Evolutionary conservation across 2,329 filamentous ascomycete species (phyloP), one percentile per base, ranked within the genome.

Genomic region (Claviceps capensis): DNA sequence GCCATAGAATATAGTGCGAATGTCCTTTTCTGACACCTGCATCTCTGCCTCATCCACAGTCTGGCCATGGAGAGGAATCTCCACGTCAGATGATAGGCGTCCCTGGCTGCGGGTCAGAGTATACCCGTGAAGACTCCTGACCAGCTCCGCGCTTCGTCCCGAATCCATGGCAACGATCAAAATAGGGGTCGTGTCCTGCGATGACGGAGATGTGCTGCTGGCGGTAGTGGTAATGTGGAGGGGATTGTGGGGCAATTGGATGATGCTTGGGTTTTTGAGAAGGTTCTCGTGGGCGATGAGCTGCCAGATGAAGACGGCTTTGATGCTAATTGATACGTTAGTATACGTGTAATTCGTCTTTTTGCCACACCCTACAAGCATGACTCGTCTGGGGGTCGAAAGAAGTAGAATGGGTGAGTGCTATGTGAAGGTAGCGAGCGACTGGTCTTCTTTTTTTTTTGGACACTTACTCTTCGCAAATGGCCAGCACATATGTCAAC

Each of bases 251-350:
- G 74, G 70, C 4, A 88, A 65, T 41, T 71, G 65, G 50, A 88
- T 68, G 54, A 66, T 57, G 49, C 64, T 57, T 61, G 49, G 74
- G 55, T 76, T 69, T 8, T 69, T 64, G 42, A 88, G 69, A 14
- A 62, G 66, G 54, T 75, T 75, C 48, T 76, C 64, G 1, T 63
- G 55, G 7, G 58, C 62, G 5, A 58, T 62, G 40, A 85, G 70
- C n/a, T 68, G 67, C 69, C 84, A 86, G 52, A 77, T 69, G 65
- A 91, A 82, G 8, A 94, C 68, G 42, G 76, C 85, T 53, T 81
- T 77, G 51, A 77, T 63, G 38, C 75, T 81, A 56, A 16, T 6
- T n/a, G 42, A 11, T 22, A 4, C 26, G 49, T 44, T 17, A 50
- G 48, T 4, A 34, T 34, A 30, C 30, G 30, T 30, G 26, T 30